These are phyloP conservation scores for Lactuca saligna DNA, from an alignment of 129 eudicot species.

Conservation along the genomic window DNA sequence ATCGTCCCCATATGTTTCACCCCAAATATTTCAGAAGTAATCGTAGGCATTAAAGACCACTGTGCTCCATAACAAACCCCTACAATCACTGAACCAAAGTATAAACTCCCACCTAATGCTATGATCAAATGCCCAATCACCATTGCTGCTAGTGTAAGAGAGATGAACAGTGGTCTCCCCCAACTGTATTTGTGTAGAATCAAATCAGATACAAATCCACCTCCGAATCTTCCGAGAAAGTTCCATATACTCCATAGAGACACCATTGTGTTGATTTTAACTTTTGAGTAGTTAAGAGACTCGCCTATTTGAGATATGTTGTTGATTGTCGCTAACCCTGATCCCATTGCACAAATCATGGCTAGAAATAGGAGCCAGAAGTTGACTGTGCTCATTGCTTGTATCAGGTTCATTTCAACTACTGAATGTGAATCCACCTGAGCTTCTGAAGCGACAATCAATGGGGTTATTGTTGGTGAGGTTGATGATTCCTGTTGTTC, in stretches of 20 bases:
- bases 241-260: constrained; percentile 97
- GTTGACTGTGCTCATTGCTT: constrained; percentile 59
- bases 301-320: constrained; percentile 82
- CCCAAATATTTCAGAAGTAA: constrained; percentile 82
- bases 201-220: constrained; percentile 72
- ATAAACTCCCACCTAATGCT: constrained; percentile 77
- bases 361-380: constrained; percentile 85
- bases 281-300: constrained; percentile 58
- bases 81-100: constrained; percentile 69
- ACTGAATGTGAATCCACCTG: not conserved
- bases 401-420: constrained; percentile 51
- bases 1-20: constrained; percentile 86
- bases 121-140: constrained; percentile 62
- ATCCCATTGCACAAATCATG: constrained; percentile 88
- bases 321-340: constrained; percentile 87
- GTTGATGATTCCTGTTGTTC: constrained; percentile 8
- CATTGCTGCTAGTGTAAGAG: constrained; percentile 62
- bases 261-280: constrained; percentile 58
- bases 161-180: constrained; percentile 71
- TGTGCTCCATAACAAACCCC: constrained; percentile 89
- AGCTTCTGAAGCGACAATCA: constrained; percentile 27
- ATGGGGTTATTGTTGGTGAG: constrained; percentile 21
- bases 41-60: constrained; percentile 95
- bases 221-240: constrained; percentile 87
- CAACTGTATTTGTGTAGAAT: constrained; percentile 57